A percentile compares a stretch with the other conserved stretches of the same genome.
These are phyloP conservation scores for Neoscytalidium dimidiatum DNA, from an alignment of 2,329 filamentous ascomycete genomes.

Conservation along the genomic window DNA sequence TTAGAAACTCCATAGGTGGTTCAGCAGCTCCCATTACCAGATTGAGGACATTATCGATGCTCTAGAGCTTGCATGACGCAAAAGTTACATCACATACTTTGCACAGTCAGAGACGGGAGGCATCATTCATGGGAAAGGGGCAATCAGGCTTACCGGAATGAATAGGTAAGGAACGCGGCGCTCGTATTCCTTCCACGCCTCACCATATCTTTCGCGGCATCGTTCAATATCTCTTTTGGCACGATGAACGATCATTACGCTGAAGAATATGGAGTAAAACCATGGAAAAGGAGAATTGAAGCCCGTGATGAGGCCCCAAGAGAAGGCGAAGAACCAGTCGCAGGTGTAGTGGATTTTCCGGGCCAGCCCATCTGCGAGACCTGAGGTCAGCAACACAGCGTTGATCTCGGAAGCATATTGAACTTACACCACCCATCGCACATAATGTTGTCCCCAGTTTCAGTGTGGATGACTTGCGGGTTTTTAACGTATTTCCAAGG, in stretches of 20 bases:
- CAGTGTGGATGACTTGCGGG: constrained; percentile 70
- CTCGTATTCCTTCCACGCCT: constrained; percentile 76
- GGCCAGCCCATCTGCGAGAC: constrained; percentile 59
- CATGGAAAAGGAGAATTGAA: constrained; percentile 77
- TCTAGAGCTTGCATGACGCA: no score
- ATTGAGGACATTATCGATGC: no score
- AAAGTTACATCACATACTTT: no score
- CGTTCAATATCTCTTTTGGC: constrained; percentile 70
- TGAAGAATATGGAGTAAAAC: constrained; percentile 81
- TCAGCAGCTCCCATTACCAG: no score
- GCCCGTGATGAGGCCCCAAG: constrained; percentile 75
- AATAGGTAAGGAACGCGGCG: constrained; percentile 74
- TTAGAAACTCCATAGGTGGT: no score
- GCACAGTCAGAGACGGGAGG: no score
- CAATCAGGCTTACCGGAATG: constrained; percentile 64
- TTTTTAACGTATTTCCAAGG: constrained; percentile 80
- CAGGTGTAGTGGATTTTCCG: constrained; percentile 77
- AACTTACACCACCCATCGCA: constrained; percentile 71
- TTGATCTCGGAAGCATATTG: neutral
- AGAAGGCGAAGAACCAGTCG: constrained; percentile 74
- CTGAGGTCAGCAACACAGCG: constrained; percentile 21
- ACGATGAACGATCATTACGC: constrained; percentile 72
- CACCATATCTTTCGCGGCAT: constrained; percentile 73
- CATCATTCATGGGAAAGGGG: no score
- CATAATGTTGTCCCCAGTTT: constrained; percentile 70